These are phyloP conservation scores for Agaricus subrufescens DNA, from an alignment of 768 basidiomycete genomes.

Conservation along the genomic window DNA sequence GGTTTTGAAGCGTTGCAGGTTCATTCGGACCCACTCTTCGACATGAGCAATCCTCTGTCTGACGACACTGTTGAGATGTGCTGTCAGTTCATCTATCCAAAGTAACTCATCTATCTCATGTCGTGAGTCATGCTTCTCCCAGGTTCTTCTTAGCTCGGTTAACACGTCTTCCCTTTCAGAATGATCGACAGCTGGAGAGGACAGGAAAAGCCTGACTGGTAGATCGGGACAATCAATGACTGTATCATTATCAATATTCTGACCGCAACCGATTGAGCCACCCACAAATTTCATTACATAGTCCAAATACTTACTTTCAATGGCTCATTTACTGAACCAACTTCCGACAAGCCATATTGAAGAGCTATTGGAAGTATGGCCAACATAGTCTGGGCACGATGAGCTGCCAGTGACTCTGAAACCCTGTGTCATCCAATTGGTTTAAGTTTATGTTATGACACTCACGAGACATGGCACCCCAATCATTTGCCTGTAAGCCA, in stretches of 20 bases:
- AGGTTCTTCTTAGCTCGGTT: conserved; percentile 18
- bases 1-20: conserved; percentile 42
- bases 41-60: conserved; percentile 44
- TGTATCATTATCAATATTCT: conserved; percentile 52
- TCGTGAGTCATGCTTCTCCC: conserved; percentile 27
- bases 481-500: conserved; percentile 50
- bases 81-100: conserved; percentile 35
- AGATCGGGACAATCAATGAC: conserved; percentile 34
- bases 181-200: conserved; percentile 6
- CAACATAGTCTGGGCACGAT: conserved; percentile 40
- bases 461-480: conserved; percentile 61
- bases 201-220: conserved; percentile 27
- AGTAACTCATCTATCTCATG: conserved; percentile 30
- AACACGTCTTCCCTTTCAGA: conserved; percentile 22
- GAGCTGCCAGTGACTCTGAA: conserved; percentile 43
- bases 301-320: conserved; percentile 36
- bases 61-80: conserved; percentile 33
- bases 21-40: conserved; percentile 44
- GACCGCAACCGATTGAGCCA: neutral
- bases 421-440: neutral
- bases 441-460: neutral
- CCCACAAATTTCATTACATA: neutral
- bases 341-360: conserved; percentile 39
- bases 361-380: conserved; percentile 43
- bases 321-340: conserved; percentile 40